phyloP scores from a whole-genome alignment of 2,329 filamentous ascomycete species.

The Hymenoscyphus linearis region DNA sequence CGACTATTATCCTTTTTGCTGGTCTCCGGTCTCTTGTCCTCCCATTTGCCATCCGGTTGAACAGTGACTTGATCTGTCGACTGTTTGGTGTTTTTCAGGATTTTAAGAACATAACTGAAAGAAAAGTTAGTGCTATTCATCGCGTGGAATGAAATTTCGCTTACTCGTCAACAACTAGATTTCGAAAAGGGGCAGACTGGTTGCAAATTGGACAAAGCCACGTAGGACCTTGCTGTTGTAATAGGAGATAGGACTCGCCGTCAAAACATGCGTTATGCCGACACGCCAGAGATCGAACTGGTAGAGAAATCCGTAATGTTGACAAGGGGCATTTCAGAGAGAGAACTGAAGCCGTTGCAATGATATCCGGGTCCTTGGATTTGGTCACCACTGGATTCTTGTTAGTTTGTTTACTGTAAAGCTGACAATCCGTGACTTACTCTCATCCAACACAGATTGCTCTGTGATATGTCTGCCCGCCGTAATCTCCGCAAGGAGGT shows the following conservation, averaged over 20 bases:
- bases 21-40: conserved; percentile 23
- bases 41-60: conserved; percentile 81
- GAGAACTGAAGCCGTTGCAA: conserved; percentile 80
- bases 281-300: conserved; percentile 74
- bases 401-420: background rate
- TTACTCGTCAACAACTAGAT: conserved; percentile 81
- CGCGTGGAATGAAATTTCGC: conserved; percentile 28
- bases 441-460: conserved; percentile 74
- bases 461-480: conserved; percentile 69
- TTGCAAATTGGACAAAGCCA: conserved; percentile 97
- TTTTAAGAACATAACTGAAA: conserved; percentile 78
- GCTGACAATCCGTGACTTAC: conserved; percentile 45
- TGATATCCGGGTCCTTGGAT: conserved; percentile 81
- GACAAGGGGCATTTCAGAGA: conserved; percentile 91
- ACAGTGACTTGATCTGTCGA: conserved; percentile 82
- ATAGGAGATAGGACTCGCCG: conserved; percentile 80
- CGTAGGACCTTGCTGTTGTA: conserved; percentile 93
- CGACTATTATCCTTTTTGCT: conserved; percentile 19
- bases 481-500: conserved; percentile 64
- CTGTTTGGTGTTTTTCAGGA: conserved; percentile 66
- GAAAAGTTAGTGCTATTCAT: conserved; percentile 13
- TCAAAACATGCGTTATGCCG: conserved; percentile 95
- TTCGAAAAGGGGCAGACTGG: conserved; percentile 74
- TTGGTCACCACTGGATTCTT: conserved; percentile 62
- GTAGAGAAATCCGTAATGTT: conserved; percentile 72